These are phyloP conservation scores for Pichia gijzeniarum DNA, from an alignment of 805 yeast species.

Conservation along the genomic window DNA sequence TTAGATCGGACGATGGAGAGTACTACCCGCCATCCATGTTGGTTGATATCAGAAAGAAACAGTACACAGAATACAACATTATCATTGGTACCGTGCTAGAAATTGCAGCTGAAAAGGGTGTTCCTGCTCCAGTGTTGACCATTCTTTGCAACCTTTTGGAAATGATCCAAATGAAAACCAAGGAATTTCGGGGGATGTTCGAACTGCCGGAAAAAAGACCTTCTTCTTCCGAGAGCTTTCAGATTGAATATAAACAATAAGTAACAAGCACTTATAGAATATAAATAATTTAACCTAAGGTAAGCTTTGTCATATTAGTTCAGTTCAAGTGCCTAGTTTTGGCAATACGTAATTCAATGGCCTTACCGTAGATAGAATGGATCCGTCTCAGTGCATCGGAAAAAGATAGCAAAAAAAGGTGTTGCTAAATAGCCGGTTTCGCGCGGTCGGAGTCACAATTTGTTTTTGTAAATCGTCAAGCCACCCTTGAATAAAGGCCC, in stretches of 20 bases:
- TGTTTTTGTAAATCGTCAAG: no score
- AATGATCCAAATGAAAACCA: conserved; percentile 29
- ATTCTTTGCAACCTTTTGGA: conserved; percentile 25
- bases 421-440: no score
- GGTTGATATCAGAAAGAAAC: conserved; percentile 39
- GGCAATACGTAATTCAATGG: no score
- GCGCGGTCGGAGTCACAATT: no score
- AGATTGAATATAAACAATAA: conserved; percentile 11
- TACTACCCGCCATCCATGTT: conserved; percentile 44
- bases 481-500: neutral
- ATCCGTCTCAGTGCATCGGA: no score
- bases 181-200: conserved; percentile 26
- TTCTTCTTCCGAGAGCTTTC: conserved; percentile 18
- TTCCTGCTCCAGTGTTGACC: conserved; percentile 27
- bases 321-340: no score
- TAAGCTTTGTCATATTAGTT: no score
- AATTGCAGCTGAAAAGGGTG: conserved; percentile 26
- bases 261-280: no score
- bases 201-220: conserved; percentile 30
- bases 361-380: no score
- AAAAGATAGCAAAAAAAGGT: no score
- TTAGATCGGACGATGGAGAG: conserved; percentile 36
- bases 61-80: conserved; percentile 37
- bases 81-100: conserved; percentile 38
- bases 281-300: no score